phyloP scores from a whole-genome alignment of 2,329 filamentous ascomycete species.

The Pseudogymnoascus sp. region DNA sequence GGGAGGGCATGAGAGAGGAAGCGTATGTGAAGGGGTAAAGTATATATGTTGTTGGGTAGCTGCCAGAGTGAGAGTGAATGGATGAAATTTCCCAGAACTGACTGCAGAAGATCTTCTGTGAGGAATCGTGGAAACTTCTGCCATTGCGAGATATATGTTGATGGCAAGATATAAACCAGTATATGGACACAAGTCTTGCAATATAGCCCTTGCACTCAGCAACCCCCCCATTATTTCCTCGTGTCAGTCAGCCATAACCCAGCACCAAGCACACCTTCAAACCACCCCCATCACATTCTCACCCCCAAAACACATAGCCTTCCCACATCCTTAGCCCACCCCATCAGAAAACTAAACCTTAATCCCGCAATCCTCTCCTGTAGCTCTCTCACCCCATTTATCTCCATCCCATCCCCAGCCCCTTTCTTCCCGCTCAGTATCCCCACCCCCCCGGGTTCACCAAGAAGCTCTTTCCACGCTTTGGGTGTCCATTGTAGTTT shows the following conservation, averaged over 20 bases:
- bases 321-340: slow-evolving; percentile 37
- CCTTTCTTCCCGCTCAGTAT: slow-evolving; percentile 26
- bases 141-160: background rate
- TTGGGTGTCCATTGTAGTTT: slow-evolving; percentile 45
- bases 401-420: slow-evolving; percentile 18
- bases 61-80: background rate
- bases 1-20: background rate
- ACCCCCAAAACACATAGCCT: slow-evolving; percentile 36
- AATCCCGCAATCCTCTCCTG: slow-evolving; percentile 44
- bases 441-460: slow-evolving; percentile 30
- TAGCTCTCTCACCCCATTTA: slow-evolving; percentile 37
- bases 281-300: slow-evolving; percentile 28
- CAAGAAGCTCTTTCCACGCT: slow-evolving; percentile 45
- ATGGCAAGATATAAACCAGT: background rate
- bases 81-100: background rate
- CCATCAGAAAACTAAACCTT: slow-evolving; percentile 46
- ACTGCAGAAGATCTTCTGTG: background rate
- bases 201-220: background rate
- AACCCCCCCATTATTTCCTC: background rate
- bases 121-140: background rate
- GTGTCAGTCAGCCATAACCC: background rate
- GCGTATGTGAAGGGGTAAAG: background rate
- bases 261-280: background rate
- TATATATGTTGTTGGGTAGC: background rate
- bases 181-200: background rate